phyloP scores from a whole-genome alignment of 2,329 filamentous ascomycete species.

The Rugonectria rugulosa region DNA sequence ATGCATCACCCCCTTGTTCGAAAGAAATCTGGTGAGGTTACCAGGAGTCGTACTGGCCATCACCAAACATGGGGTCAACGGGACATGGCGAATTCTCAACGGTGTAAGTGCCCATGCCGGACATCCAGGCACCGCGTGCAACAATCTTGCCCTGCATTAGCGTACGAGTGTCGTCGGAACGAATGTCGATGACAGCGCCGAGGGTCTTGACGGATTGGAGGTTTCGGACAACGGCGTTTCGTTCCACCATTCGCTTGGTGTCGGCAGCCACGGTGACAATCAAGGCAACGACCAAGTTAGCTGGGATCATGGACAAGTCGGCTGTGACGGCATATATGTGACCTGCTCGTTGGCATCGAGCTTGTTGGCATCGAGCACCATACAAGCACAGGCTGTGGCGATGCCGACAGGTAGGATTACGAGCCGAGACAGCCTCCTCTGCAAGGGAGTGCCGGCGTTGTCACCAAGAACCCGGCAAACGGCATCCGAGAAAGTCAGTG shows the following conservation, averaged over 20 bases:
- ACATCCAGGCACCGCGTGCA: conserved; percentile 60
- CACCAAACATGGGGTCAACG: conserved; percentile 63
- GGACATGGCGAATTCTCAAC: conserved; percentile 61
- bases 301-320: conserved; percentile 59
- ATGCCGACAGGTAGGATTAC: conserved; percentile 72
- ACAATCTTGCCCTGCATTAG: conserved; percentile 63
- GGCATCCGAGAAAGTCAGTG: conserved; percentile 57
- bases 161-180: conserved; percentile 66
- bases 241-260: conserved; percentile 60
- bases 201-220: conserved; percentile 64
- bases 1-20: conserved; percentile 29
- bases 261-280: conserved; percentile 67
- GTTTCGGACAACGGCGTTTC: conserved; percentile 62
- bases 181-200: conserved; percentile 63
- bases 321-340: conserved; percentile 59
- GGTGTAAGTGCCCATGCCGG: conserved; percentile 55
- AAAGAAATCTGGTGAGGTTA: conserved; percentile 48
- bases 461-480: conserved; percentile 71
- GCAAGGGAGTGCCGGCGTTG: conserved; percentile 73
- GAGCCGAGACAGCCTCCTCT: conserved; percentile 72
- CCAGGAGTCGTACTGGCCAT: conserved; percentile 49
- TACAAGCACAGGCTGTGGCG: conserved; percentile 72
- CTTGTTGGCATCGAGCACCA: conserved; percentile 71
- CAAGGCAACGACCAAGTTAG: conserved; percentile 58
- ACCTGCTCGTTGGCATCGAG: conserved; percentile 63